Conservation (phyloP, 2,329 filamentous ascomycete genomes). For the Aspergillus aculeatus region DNA sequence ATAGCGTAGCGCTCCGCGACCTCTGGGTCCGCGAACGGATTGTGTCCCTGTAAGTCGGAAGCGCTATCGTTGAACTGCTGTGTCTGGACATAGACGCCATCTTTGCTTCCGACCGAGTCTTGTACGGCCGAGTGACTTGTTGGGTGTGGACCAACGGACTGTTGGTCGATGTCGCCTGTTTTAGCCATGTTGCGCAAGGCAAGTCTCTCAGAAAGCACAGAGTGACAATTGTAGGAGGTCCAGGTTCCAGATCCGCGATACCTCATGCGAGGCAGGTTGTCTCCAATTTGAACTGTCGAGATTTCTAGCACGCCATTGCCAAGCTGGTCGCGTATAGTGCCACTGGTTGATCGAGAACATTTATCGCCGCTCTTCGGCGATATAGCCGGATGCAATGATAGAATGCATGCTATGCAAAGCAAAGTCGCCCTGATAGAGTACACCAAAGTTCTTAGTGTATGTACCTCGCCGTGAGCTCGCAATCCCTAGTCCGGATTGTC, state of each 20-base stretch:
- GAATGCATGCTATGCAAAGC: not conserved
- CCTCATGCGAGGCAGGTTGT: not conserved
- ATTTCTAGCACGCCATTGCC: not conserved
- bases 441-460: not conserved
- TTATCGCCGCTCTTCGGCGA: not conserved
- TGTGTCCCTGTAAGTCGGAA: conserved; percentile 6
- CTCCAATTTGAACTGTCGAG: not conserved
- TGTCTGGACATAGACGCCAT: not conserved
- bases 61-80: not conserved
- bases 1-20: conserved; percentile 55
- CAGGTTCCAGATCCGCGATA: not conserved
- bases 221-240: not conserved
- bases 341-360: not conserved
- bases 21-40: conserved; percentile 51
- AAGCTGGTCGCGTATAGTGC: not conserved
- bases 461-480: not conserved
- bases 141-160: not conserved
- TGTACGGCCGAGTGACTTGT: not conserved
- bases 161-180: not conserved
- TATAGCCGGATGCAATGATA: not conserved
- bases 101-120: not conserved
- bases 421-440: not conserved
- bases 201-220: not conserved
- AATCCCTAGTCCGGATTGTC: not conserved
- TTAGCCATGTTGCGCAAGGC: not conserved